These are phyloP conservation scores for Diplodia corticola DNA, from an alignment of 2,329 filamentous ascomycete genomes.

Conservation along the genomic window DNA sequence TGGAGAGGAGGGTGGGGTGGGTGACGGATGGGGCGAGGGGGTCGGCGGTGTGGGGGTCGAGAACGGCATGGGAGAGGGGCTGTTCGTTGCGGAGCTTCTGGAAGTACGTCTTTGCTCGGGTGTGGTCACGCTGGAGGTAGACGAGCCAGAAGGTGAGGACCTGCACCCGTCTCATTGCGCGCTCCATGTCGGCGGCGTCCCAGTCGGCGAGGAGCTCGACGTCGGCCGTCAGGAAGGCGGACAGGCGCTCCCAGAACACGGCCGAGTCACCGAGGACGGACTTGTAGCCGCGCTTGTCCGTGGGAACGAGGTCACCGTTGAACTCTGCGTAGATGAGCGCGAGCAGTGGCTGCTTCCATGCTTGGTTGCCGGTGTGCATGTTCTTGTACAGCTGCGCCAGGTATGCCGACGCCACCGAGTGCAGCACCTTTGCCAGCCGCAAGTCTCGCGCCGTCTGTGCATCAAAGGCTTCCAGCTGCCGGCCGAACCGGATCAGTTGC, in stretches of 20 bases:
- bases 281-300: constrained; percentile 24
- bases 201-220: background rate
- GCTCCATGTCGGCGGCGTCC: constrained; percentile 13
- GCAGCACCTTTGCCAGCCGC: constrained; percentile 29
- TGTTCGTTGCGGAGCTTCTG: constrained; percentile 27
- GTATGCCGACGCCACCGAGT: constrained; percentile 31
- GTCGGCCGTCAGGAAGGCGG: constrained; percentile 17
- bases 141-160: constrained; percentile 38
- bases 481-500: constrained; percentile 30
- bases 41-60: constrained; percentile 24
- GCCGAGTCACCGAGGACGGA: constrained; percentile 26
- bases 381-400: constrained; percentile 29
- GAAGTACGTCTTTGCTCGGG: constrained; percentile 37
- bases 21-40: constrained; percentile 26
- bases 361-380: constrained; percentile 9
- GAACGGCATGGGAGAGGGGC: constrained; percentile 29
- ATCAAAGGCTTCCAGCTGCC: constrained; percentile 26
- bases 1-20: constrained; percentile 29
- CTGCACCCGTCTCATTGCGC: constrained; percentile 31
- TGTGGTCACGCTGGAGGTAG: constrained; percentile 32
- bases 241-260: constrained; percentile 28
- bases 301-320: constrained; percentile 32
- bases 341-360: constrained; percentile 34
- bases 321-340: constrained; percentile 33
- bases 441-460: constrained; percentile 23